Evolutionary conservation across 768 basidiomycete species (phyloP), one percentile per base, ranked within the genome.

Genomic region (Dacryopinax spathularia): DNA sequence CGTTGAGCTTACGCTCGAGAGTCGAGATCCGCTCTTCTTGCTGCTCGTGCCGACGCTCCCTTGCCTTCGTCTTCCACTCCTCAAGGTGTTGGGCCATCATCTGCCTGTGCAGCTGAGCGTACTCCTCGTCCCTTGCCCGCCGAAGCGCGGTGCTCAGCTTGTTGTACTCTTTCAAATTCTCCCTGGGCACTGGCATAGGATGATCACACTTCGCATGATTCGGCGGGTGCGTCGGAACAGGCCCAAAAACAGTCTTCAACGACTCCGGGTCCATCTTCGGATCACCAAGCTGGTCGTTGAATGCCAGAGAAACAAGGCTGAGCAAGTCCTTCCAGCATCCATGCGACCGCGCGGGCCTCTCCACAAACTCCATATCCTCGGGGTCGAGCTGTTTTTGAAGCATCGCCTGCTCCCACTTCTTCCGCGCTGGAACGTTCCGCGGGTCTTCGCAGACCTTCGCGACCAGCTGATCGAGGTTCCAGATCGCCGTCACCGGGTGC

Each of bases 301-400:
- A 77, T 12, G 82, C 83, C 31, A 89, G 77, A 2, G 81, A 78
- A 3, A 88, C 75, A 60, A 89, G 82, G 61, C 87, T 84, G 61
- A 87, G 78, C 22, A 88, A 76, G 67, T 88, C 87, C 69, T 89
- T 88, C 84, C 85, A 88, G 68, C 84, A 87, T 0, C 87, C 87
- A 60, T 88, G 86, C 2, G 77, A 65, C 20, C 67, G 62, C 33
- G 69, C 66, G 5, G 62, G 59, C 3, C 65, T 48, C 34, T 66
- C 60, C 31, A 64, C 33, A 18, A 68, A 69, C 18, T 69, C 61
- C 36, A 66, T 62, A 15, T 67, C 67, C 10, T 65, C 67, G 48
- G 67, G 33, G 34, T 61, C 39, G 15, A 18, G 33, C 60, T 62
- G 63, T 63, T 43, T 66, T 35, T 68, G 64, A 13, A 63, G 39